These are phyloP conservation scores for Cyberlindnera mycetangii DNA, from an alignment of 805 yeast genomes.

Conservation along the genomic window DNA sequence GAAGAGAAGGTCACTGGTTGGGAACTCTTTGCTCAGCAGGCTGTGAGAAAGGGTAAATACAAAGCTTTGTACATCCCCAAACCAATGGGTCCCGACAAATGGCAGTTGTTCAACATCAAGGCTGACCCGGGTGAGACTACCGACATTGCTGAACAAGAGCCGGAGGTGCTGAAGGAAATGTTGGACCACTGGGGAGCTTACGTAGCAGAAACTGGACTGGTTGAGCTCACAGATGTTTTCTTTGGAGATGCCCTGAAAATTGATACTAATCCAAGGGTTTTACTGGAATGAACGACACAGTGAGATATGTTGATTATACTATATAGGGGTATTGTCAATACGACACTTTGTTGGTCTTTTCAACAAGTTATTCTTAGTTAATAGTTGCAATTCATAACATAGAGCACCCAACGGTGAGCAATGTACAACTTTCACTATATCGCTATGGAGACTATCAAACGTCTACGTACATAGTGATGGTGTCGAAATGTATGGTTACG, in stretches of 20 bases:
- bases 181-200: conserved; percentile 48
- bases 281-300: neutral
- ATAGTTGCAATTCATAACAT: too few species aligned
- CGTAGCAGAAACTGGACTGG: conserved; percentile 49
- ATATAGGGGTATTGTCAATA: too few species aligned
- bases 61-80: conserved; percentile 48
- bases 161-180: conserved; percentile 39
- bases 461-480: too few species aligned
- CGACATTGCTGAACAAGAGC: conserved; percentile 38
- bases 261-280: neutral
- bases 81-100: conserved; percentile 45
- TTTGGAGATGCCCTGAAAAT: conserved; percentile 1
- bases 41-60: conserved; percentile 46
- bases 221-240: conserved; percentile 27
- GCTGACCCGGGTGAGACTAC: conserved; percentile 50
- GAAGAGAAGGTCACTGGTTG: conserved; percentile 49
- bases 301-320: too few species aligned
- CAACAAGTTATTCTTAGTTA: too few species aligned
- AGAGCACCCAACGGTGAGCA: neutral
- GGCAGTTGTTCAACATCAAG: conserved; percentile 46
- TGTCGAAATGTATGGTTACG: too few species aligned
- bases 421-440: neutral
- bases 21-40: conserved; percentile 58
- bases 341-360: too few species aligned
- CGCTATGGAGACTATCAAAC: neutral